These are phyloP conservation scores for Globisporangium recalcitrans DNA, from an alignment of 352 stramenopile species.

Conservation along the genomic window DNA sequence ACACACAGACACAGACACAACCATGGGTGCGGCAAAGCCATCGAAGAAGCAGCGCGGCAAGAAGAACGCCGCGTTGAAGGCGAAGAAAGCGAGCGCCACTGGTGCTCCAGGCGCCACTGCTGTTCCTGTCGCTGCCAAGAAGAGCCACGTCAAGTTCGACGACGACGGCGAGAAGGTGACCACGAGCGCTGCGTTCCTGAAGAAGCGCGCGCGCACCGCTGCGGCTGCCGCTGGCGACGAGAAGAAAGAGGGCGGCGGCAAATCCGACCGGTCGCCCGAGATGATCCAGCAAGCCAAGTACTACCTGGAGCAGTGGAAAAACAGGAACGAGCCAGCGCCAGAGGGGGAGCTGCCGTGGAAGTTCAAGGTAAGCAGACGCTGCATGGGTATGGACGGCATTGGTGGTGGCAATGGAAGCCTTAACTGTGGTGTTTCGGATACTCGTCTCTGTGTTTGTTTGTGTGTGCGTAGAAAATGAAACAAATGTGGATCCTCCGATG, in stretches of 20 bases:
- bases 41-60: slow-evolving; percentile 82
- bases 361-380: slow-evolving; percentile 78
- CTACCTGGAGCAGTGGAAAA: slow-evolving; percentile 77
- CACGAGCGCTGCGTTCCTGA: slow-evolving; percentile 21
- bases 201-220: slow-evolving; percentile 40
- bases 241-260: slow-evolving; percentile 44
- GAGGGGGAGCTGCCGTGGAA: slow-evolving; percentile 69
- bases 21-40: slow-evolving; percentile 48
- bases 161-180: slow-evolving; percentile 51
- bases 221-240: slow-evolving; percentile 13
- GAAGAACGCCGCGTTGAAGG: slow-evolving; percentile 38
- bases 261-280: slow-evolving; percentile 68
- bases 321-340: slow-evolving; percentile 37
- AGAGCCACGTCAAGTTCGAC: slow-evolving; percentile 62
- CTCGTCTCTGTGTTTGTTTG: too few relatives aligned
- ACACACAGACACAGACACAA: neutral
- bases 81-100: slow-evolving; percentile 18
- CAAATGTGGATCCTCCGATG: slow-evolving; percentile 77
- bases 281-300: slow-evolving; percentile 79
- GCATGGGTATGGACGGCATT: too few relatives aligned
- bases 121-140: slow-evolving; percentile 6
- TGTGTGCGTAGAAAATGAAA: slow-evolving; percentile 80
- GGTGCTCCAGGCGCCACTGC: slow-evolving; percentile 17
- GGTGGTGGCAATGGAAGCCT: neutral
- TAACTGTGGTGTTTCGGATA: neutral